Base-by-base conservation (phyloP, 768 basidiomycete genomes). In the Suillus subaureus region DNA sequence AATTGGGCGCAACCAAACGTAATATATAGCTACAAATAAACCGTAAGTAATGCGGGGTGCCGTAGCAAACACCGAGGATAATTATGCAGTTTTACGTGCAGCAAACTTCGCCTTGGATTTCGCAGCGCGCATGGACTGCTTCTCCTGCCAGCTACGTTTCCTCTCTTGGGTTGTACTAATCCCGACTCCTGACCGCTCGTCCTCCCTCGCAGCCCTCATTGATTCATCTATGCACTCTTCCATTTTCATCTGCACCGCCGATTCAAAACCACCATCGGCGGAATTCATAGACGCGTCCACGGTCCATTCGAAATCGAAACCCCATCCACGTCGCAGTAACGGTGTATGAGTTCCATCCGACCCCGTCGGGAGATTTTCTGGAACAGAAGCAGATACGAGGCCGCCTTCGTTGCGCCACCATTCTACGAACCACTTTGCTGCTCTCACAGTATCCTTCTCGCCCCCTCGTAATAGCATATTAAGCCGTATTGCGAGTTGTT, bases 331-430 rank as follows among this genome's bases (percentile, higher is more conserved):
- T n/a, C 78, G 79, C 52, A 73, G 72, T 49, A 61, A 57, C 23
- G 64, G 15, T 33, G 31, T 45, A 33, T 16, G 54, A 18, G 56
- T 28, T 58, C 54, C 37, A 21, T 61, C 28, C 33, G 37, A 51
- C 8, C n/a, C 47, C n/a, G 56, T 54, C 57, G 66, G 73, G 65
- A 56, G 71, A 62, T 58, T 70, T 37, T 71, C 75, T 63, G 79
- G 79, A 28, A 78, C 76, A 13, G 82, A 78, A 33, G 88, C 84
- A 64, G 86, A 80, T 52, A 85, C 75, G 57, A 87, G 78, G 7
- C 88, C 84, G 61, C 91, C 92, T 70, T 90, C 85, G 57, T 86
- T 86, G 49, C 97, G 88, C 89, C 96, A 99, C 85, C 94, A 94
- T 54, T 86, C 82, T 49, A 99, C 85, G 71, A 98, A 90, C 83